Evolutionary conservation across 345 rosid genomes (phyloP).

Genomic region (Cardamine chenopodiifolia): DNA sequence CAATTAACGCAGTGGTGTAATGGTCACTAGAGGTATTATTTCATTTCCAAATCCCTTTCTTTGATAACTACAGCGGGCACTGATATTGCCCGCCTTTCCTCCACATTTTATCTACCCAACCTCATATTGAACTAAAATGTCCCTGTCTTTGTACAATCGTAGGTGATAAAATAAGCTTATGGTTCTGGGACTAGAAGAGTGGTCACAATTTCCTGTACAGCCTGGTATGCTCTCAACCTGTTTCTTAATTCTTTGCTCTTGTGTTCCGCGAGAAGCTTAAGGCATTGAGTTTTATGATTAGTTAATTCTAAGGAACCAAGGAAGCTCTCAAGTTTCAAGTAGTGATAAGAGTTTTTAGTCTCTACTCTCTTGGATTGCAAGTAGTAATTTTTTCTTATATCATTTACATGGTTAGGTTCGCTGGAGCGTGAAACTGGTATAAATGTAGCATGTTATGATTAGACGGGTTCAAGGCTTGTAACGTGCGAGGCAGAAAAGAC

Average conservation of each 20-base stretch:
- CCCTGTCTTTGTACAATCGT: neutral
- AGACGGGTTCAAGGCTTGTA: slow-evolving; percentile 75
- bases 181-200: slow-evolving; percentile 98
- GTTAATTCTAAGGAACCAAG: neutral
- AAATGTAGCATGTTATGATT: slow-evolving; percentile 67
- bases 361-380: neutral
- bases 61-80: neutral
- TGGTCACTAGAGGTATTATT: slow-evolving; percentile 80
- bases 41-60: slow-evolving; percentile 2
- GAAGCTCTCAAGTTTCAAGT: neutral
- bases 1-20: slow-evolving; percentile 74
- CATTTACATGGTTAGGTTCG: slow-evolving; percentile 54
- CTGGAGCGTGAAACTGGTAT: slow-evolving; percentile 95
- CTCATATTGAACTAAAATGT: slow-evolving; percentile 13
- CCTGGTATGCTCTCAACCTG: slow-evolving; percentile 30
- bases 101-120: neutral
- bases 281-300: neutral
- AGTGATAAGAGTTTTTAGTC: neutral
- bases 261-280: neutral
- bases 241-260: neutral
- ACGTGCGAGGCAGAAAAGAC: slow-evolving; percentile 88
- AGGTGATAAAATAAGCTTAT: slow-evolving; percentile 87
- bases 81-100: neutral
- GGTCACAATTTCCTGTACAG: slow-evolving; percentile 74
- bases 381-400: neutral